Conservation (phyloP, 1,284 basidiomycete genomes). For the Ustilago cynodontis region DNA sequence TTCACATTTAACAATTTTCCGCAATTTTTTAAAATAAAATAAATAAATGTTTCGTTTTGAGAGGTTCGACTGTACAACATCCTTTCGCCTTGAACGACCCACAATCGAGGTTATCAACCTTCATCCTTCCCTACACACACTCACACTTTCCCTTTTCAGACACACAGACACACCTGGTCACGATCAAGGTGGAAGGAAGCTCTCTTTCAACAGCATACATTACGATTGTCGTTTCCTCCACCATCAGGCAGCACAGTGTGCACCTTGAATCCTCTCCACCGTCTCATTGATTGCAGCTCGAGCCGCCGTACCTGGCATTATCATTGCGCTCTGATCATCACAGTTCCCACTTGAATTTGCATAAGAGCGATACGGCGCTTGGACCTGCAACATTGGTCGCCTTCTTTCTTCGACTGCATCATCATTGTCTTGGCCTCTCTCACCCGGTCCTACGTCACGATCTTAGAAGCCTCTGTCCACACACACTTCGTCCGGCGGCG, state of each 20-base stretch:
- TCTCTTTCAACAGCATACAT: neutral
- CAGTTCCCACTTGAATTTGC: no score
- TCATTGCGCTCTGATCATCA: neutral
- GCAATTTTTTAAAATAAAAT: no score
- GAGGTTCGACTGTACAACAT: no score
- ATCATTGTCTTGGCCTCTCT: neutral
- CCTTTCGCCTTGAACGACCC: no score
- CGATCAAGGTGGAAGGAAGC: neutral
- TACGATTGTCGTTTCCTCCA: neutral
- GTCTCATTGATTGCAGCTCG: neutral
- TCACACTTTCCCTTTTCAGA: neutral
- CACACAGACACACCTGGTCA: neutral
- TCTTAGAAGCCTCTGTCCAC: neutral
- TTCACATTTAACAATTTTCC: no score
- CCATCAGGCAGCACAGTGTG: neutral
- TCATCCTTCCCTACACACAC: no score
- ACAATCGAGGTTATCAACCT: no score
- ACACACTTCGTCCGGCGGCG: neutral
- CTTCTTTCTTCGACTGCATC: neutral
- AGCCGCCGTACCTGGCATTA: neutral
- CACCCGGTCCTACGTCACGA: neutral
- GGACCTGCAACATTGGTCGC: neutral
- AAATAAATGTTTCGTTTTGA: no score
- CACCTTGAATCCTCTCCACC: no score
- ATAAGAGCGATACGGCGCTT: slow-evolving; percentile 5